phyloP scores from a whole-genome alignment of 2,329 filamentous ascomycete genomes.

The Harringtonia aguacate region DNA sequence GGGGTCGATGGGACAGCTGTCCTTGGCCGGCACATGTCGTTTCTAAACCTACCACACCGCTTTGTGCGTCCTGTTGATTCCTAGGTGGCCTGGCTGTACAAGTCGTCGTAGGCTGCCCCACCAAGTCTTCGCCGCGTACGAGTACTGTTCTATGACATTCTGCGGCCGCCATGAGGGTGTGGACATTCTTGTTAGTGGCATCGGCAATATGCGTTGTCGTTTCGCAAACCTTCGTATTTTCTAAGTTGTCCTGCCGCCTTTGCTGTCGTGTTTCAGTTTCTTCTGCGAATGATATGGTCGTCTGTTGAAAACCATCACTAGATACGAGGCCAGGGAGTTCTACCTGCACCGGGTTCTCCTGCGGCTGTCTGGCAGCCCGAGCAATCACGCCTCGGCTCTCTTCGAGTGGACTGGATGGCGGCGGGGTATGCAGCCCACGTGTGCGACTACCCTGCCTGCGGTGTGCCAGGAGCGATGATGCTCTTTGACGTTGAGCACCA shows the following conservation, averaged over 20 bases:
- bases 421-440: constrained; percentile 6
- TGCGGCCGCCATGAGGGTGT: not conserved
- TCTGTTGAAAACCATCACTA: constrained; percentile 7
- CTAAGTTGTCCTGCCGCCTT: not conserved
- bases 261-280: not conserved
- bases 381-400: not conserved
- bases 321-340: constrained; percentile 1
- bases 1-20: not conserved
- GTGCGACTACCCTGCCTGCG: not conserved
- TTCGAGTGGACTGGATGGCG: constrained; percentile 4
- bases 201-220: not conserved
- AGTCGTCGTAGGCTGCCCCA: not conserved
- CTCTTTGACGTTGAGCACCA: no score
- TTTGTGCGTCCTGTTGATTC: not conserved
- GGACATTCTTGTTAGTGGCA: not conserved
- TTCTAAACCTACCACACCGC: no score
- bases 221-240: not conserved
- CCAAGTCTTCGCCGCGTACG: no score
- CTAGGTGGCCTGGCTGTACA: no score
- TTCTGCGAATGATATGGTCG: constrained; percentile 6
- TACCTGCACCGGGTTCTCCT: not conserved
- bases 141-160: no score
- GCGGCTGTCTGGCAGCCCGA: not conserved
- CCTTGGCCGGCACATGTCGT: no score
- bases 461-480: no score